phyloP scores from a whole-genome alignment of 371 early-diverging fungal genomes.

The Dinochytrium kinnereticum region DNA sequence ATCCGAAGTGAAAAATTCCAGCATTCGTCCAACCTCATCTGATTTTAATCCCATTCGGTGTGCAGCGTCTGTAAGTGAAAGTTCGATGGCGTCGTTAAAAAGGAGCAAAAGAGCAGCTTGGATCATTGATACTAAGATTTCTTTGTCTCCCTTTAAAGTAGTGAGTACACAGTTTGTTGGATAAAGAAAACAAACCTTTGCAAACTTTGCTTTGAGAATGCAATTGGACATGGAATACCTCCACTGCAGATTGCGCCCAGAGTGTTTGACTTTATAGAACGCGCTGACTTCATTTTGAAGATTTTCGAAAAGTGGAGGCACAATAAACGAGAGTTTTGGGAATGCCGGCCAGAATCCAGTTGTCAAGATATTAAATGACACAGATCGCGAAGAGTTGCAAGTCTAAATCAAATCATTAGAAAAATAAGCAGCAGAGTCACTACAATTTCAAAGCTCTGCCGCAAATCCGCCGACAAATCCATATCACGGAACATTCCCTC shows the following conservation, averaged over 20 bases:
- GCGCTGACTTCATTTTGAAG: not conserved
- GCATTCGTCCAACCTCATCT: not conserved
- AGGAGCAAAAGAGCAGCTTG: not conserved
- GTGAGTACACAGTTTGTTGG: not conserved
- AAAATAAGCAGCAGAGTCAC: too few species aligned
- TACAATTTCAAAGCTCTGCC: not conserved
- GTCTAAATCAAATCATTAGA: not conserved
- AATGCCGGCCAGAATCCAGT: not conserved
- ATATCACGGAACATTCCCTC: slow-evolving; percentile 10
- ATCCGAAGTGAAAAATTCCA: not conserved
- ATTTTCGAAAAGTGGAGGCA: not conserved
- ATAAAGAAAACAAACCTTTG: not conserved
- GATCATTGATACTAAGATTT: not conserved
- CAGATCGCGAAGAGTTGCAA: not conserved
- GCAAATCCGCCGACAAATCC: not conserved
- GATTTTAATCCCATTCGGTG: not conserved
- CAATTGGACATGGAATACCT: not conserved
- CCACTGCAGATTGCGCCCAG: slow-evolving; percentile 6
- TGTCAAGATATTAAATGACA: slow-evolving; percentile 6
- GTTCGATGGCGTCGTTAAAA: not conserved
- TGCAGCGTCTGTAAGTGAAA: not conserved
- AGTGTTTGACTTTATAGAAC: not conserved
- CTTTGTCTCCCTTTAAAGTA: not conserved
- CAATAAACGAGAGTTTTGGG: not conserved
- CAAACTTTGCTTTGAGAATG: not conserved